phyloP scores from a whole-genome alignment of 2,329 filamentous ascomycete species.

The Basipetospora chlamydospora region DNA sequence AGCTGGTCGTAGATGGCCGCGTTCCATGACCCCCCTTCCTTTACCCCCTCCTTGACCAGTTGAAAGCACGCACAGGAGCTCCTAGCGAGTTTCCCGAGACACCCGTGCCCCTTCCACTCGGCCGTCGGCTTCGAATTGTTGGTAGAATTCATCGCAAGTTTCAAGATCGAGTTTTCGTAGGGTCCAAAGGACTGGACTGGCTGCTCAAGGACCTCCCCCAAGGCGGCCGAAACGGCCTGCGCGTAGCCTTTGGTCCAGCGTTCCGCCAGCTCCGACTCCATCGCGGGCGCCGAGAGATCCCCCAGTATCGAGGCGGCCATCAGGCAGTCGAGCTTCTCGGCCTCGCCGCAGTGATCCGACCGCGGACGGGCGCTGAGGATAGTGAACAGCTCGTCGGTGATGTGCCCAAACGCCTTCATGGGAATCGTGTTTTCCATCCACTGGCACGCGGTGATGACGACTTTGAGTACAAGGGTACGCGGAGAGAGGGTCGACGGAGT shows the following conservation, averaged over 20 bases:
- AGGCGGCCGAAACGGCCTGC: conserved; percentile 32
- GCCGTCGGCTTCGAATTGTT: conserved; percentile 65
- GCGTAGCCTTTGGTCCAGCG: conserved; percentile 36
- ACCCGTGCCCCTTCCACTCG: conserved; percentile 47
- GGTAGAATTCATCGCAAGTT: conserved; percentile 70
- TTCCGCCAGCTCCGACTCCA: conserved; percentile 25
- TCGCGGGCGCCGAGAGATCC: conserved; percentile 32
- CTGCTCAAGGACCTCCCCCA: conserved; percentile 23
- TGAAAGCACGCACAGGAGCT: conserved; percentile 38
- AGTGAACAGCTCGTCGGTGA: conserved; percentile 10
- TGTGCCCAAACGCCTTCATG: conserved; percentile 6
- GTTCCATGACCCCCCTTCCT: conserved; percentile 30
- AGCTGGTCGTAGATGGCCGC: conserved; percentile 50
- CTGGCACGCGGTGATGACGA: conserved; percentile 8
- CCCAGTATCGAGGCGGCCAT: conserved; percentile 35
- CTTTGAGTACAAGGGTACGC: conserved; percentile 40
- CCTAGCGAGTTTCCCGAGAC: conserved; percentile 33
- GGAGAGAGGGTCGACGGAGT: conserved; percentile 40
- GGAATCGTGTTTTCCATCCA: conserved; percentile 7
- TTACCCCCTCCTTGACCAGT: conserved; percentile 30
- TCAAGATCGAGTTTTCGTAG: conserved; percentile 37
- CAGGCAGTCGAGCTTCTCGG: conserved; percentile 8
- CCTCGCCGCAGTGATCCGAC: conserved; percentile 6
- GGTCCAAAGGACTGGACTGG: conserved; percentile 22
- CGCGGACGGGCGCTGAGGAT: conserved; percentile 6